phyloP scores from a whole-genome alignment of 2,329 filamentous ascomycete genomes.

The Leptosphaerulina australis region DNA sequence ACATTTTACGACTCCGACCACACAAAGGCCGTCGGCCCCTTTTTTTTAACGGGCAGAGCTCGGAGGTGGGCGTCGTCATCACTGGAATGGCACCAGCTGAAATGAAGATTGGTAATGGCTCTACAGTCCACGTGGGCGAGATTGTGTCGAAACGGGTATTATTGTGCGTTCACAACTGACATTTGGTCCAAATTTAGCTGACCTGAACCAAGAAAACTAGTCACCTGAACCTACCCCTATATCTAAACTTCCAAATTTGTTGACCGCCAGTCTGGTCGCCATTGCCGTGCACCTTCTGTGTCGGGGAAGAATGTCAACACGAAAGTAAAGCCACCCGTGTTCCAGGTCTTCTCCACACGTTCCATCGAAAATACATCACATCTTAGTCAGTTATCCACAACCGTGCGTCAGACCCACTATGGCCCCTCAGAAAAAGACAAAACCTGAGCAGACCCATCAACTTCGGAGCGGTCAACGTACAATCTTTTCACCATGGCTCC shows the following conservation, averaged over 20 bases:
- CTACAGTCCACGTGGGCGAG: conserved; percentile 7
- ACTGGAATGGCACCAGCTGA: conserved; percentile 12
- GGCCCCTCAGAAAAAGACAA: conserved; percentile 21
- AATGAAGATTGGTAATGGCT: conserved; percentile 14
- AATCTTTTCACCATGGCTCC: conserved; percentile 20
- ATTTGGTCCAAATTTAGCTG: conserved; percentile 13
- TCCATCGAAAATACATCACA: conserved; percentile 22
- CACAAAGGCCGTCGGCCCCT: conserved; percentile 17
- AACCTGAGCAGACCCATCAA: conserved; percentile 19
- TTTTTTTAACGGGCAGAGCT: conserved; percentile 13
- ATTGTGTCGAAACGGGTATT: conserved; percentile 2
- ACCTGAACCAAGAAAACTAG: conserved; percentile 6
- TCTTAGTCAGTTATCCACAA: conserved; percentile 13
- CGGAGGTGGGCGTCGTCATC: conserved; percentile 16
- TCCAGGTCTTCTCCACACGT: conserved; percentile 19
- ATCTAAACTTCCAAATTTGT: conserved; percentile 14
- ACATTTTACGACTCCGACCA: conserved; percentile 8
- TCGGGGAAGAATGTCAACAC: conserved; percentile 18
- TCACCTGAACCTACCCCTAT: conserved; percentile 22
- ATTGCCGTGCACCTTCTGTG: conserved; percentile 20
- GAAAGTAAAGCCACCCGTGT: conserved; percentile 19
- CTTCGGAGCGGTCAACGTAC: conserved; percentile 16
- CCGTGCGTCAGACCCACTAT: conserved; percentile 20
- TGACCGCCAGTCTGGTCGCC: conserved; percentile 24
- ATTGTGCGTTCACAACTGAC: conserved; percentile 18